These are phyloP conservation scores for Daldinia decipiens DNA, from an alignment of 495 filamentous ascomycete genomes.

Conservation along the genomic window DNA sequence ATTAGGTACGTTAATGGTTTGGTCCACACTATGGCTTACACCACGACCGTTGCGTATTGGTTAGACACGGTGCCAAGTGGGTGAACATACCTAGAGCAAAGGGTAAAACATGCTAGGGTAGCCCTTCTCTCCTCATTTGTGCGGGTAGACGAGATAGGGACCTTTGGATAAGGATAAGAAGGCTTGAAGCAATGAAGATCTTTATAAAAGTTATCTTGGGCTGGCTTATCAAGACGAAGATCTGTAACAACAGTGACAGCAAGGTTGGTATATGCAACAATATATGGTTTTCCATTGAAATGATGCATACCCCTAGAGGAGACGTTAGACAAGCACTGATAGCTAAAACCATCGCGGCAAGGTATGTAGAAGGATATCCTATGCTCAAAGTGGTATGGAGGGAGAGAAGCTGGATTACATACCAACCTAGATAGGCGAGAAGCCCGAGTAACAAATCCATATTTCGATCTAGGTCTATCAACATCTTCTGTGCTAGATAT, in stretches of 20 bases:
- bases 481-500: slow-evolving; percentile 54
- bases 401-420: slow-evolving; percentile 9
- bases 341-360: background rate
- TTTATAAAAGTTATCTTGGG: slow-evolving; percentile 40
- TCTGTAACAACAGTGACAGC: slow-evolving; percentile 64
- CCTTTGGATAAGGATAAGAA: slow-evolving; percentile 31
- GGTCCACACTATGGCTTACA: background rate
- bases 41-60: background rate
- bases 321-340: slow-evolving; percentile 15
- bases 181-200: slow-evolving; percentile 44
- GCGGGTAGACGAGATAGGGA: slow-evolving; percentile 30
- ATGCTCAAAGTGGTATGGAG: background rate
- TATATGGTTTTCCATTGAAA: slow-evolving; percentile 48
- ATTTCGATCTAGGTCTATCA: slow-evolving; percentile 55
- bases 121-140: slow-evolving; percentile 48
- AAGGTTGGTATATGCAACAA: slow-evolving; percentile 59
- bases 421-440: slow-evolving; percentile 60
- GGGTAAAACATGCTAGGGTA: slow-evolving; percentile 40
- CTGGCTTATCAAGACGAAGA: slow-evolving; percentile 63
- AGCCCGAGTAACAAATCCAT: slow-evolving; percentile 63
- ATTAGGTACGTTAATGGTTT: slow-evolving; percentile 29
- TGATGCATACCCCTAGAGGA: slow-evolving; percentile 44
- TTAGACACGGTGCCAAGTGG: background rate
- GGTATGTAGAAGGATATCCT: background rate
- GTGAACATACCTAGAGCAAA: slow-evolving; percentile 38